phyloP scores from a whole-genome alignment of 2,329 filamentous ascomycete genomes.

The Ilyonectria mors-panacis region DNA sequence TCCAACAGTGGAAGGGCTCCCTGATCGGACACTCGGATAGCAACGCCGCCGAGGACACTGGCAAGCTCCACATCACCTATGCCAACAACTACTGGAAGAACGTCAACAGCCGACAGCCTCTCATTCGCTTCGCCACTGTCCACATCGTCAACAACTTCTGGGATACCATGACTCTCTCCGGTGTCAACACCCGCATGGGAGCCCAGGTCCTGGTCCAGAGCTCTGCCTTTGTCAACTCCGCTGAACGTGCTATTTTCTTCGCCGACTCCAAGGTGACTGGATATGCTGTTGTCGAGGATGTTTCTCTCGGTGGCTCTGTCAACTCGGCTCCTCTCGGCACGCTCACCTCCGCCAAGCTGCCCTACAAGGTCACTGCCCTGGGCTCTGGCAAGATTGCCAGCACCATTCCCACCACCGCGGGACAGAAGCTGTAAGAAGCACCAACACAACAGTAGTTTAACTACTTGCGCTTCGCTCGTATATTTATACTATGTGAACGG shows the following conservation, averaged over 20 bases:
- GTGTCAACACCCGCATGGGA: slow-evolving; percentile 70
- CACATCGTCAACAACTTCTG: slow-evolving; percentile 71
- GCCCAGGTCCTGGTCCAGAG: slow-evolving; percentile 72
- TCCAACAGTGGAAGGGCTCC: slow-evolving; percentile 66
- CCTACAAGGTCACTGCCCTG: slow-evolving; percentile 61
- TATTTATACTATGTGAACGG: too few relatives aligned
- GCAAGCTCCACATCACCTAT: slow-evolving; percentile 75
- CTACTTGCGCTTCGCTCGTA: too few relatives aligned
- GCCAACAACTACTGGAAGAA: slow-evolving; percentile 77
- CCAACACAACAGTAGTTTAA: background rate
- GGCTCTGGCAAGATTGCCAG: slow-evolving; percentile 62
- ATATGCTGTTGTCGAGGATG: slow-evolving; percentile 60
- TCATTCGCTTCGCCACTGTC: slow-evolving; percentile 76
- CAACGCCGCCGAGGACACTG: slow-evolving; percentile 70
- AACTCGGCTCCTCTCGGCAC: slow-evolving; percentile 63
- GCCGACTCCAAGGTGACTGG: slow-evolving; percentile 59
- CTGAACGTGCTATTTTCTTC: slow-evolving; percentile 54
- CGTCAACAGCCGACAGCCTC: slow-evolving; percentile 74
- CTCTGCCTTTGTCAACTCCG: slow-evolving; percentile 62
- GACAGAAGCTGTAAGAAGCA: slow-evolving; percentile 50
- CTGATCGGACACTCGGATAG: slow-evolving; percentile 72
- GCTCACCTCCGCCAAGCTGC: slow-evolving; percentile 67
- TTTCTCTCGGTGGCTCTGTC: slow-evolving; percentile 56
- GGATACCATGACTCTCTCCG: slow-evolving; percentile 58
- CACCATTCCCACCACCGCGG: slow-evolving; percentile 57